Percentiles rank a stretch among this genome's conserved stretches.
Conservation (phyloP, 23 red algal species). For the Gracilaria caudata region DNA sequence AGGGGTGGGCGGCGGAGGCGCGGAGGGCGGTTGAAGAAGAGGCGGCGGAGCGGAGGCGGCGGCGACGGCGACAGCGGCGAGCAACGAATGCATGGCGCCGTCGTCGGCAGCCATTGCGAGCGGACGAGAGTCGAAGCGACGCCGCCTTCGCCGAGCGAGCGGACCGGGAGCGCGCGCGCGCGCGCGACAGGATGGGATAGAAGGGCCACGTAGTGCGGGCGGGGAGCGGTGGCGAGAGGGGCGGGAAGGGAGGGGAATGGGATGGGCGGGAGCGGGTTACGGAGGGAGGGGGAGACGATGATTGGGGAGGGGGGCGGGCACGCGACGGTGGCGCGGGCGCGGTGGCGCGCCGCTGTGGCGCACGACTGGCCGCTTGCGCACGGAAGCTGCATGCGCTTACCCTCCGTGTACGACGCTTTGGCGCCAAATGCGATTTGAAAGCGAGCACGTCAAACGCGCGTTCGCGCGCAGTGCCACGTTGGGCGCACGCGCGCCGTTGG, state of each 20-base stretch:
- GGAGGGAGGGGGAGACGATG: not conserved
- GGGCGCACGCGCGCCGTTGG: too few species aligned
- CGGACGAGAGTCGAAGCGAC: too few species aligned
- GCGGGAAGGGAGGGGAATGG: not conserved
- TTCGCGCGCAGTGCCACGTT: not conserved
- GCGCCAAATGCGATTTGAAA: not conserved
- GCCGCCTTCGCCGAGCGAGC: too few species aligned
- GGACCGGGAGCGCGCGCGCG: too few species aligned
- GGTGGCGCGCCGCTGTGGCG: slow-evolving; percentile 32
- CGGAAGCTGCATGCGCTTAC: slow-evolving; percentile 31
- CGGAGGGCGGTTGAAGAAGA: not conserved
- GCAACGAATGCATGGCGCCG: slow-evolving; percentile 65
- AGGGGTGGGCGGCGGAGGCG: slow-evolving; percentile 3
- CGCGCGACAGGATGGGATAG: too few species aligned
- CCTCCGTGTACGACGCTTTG: slow-evolving; percentile 1
- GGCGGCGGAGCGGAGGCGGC: slow-evolving; percentile 31
- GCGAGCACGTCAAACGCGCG: not conserved
- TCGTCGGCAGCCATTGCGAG: slow-evolving; percentile 33
- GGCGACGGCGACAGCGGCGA: slow-evolving; percentile 61
- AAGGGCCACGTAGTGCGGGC: too few species aligned
- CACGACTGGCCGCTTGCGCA: slow-evolving; percentile 32
- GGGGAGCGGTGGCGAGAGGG: not conserved
- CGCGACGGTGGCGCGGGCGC: slow-evolving; percentile 11
- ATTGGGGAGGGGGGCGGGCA: not conserved
- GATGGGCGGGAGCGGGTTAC: not conserved